Conservation (phyloP, 768 basidiomycete genomes). For the Erythrobasidium yunnanense region DNA sequence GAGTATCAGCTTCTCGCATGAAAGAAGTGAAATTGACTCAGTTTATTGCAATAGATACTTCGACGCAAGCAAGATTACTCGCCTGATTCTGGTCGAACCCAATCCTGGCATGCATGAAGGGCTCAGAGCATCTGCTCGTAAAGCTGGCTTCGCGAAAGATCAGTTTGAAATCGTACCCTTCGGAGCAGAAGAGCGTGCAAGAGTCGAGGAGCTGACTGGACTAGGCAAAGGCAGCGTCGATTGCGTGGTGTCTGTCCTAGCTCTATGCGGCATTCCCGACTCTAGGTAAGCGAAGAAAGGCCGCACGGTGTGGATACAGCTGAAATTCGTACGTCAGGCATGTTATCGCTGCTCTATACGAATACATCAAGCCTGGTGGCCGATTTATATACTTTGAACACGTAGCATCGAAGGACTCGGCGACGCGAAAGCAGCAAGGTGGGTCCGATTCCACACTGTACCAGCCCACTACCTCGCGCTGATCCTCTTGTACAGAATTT, state of each 20-base stretch:
- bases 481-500: neutral
- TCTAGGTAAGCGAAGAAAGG: neutral
- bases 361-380: constrained; percentile 21
- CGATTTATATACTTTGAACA: constrained; percentile 23
- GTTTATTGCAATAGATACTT: neutral
- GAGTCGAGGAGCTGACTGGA: constrained; percentile 15
- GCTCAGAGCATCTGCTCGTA: neutral
- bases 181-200: constrained; percentile 6
- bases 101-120: constrained; percentile 22
- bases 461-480: neutral
- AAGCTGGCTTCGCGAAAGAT: constrained; percentile 10
- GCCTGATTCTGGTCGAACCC: constrained; percentile 9
- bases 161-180: constrained; percentile 15
- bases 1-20: neutral
- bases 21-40: neutral
- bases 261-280: constrained; percentile 20
- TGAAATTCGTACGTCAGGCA: neutral
- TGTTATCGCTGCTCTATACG: constrained; percentile 23
- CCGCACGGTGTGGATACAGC: too few species aligned
- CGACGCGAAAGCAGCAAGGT: constrained; percentile 9
- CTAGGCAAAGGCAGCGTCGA: constrained; percentile 14
- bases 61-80: constrained; percentile 5
- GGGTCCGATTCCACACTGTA: neutral
- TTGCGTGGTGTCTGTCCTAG: neutral
- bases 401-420: constrained; percentile 6